These are phyloP conservation scores for Decorospora gaudefroyi DNA, from an alignment of 2,329 filamentous ascomycete genomes.

Conservation along the genomic window DNA sequence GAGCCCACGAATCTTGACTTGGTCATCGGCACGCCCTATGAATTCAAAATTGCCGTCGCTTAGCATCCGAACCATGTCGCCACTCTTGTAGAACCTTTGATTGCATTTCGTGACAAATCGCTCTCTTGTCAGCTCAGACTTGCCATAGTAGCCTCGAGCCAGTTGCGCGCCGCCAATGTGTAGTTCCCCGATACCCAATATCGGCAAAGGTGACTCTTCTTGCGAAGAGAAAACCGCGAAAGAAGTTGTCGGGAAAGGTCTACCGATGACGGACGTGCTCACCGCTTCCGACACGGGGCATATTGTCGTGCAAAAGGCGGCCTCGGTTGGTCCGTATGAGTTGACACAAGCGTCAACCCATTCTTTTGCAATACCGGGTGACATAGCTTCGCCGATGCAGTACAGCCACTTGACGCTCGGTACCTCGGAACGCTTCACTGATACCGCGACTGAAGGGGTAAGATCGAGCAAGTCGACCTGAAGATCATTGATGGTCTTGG, in stretches of 20 bases:
- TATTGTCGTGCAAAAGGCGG: slow-evolving; percentile 54
- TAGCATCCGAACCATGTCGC: slow-evolving; percentile 48
- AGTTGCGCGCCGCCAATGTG: slow-evolving; percentile 55
- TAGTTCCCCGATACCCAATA: slow-evolving; percentile 51
- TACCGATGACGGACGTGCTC: slow-evolving; percentile 50
- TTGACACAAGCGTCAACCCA: slow-evolving; percentile 52
- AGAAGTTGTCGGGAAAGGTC: slow-evolving; percentile 49
- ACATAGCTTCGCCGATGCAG: slow-evolving; percentile 53
- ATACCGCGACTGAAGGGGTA: slow-evolving; percentile 51
- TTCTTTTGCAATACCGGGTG: slow-evolving; percentile 43
- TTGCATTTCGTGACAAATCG: slow-evolving; percentile 38
- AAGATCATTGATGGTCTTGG: slow-evolving; percentile 43
- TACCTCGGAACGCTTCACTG: slow-evolving; percentile 39
- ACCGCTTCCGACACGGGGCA: slow-evolving; percentile 34
- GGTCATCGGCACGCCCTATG: slow-evolving; percentile 47
- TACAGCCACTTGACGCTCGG: slow-evolving; percentile 50
- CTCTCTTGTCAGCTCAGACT: slow-evolving; percentile 36
- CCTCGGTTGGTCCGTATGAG: slow-evolving; percentile 53
- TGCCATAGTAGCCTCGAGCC: slow-evolving; percentile 52
- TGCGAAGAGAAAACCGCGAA: slow-evolving; percentile 46
- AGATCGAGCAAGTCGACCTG: slow-evolving; percentile 49
- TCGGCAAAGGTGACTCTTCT: slow-evolving; percentile 42
- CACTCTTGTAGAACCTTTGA: slow-evolving; percentile 46
- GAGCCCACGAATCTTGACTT: slow-evolving; percentile 49
- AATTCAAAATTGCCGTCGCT: slow-evolving; percentile 48